Percentiles rank a stretch among this genome's conserved stretches.
Evolutionary conservation across 2,329 filamentous ascomycete genomes (phyloP).

Genomic region (Diaporthe longicolla): DNA sequence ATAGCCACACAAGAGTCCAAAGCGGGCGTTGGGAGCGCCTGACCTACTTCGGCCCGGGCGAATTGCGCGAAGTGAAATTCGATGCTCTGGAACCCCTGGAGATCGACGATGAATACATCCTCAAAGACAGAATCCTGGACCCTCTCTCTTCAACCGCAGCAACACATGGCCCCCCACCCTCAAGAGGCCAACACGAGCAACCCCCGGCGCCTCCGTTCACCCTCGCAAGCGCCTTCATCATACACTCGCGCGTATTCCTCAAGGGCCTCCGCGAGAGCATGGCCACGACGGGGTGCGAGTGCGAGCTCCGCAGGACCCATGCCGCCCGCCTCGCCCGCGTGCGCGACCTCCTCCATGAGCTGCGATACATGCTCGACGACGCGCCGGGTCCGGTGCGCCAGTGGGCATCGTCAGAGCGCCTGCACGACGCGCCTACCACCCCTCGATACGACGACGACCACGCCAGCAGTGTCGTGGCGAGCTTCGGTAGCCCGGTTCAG

Average conservation of each 20-base stretch:
- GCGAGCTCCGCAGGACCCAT: conserved; percentile 15
- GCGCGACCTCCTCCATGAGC: conserved; percentile 48
- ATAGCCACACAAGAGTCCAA: conserved; percentile 21
- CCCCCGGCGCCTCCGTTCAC: conserved; percentile 52
- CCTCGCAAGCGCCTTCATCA: conserved; percentile 54
- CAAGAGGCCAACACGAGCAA: conserved; percentile 50
- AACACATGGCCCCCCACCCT: conserved; percentile 6
- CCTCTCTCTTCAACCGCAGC: neutral
- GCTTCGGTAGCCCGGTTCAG: neutral
- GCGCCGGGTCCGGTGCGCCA: conserved; percentile 47
- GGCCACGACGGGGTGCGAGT: conserved; percentile 10
- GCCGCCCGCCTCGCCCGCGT: conserved; percentile 45
- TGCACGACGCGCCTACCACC: neutral
- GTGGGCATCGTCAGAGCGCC: conserved; percentile 42
- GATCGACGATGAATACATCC: neutral
- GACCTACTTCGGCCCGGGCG: conserved; percentile 1
- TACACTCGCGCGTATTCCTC: conserved; percentile 52
- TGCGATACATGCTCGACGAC: conserved; percentile 51
- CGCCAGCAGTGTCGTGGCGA: neutral
- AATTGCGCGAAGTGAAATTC: conserved; percentile 15
- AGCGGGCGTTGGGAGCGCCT: conserved; percentile 14
- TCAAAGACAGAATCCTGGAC: conserved; percentile 9
- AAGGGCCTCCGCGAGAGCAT: conserved; percentile 25
- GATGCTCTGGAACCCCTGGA: neutral
- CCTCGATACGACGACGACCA: conserved; percentile 9